Base-by-base conservation (phyloP, 768 basidiomycete species). In the Tulasnella sp. region DNA sequence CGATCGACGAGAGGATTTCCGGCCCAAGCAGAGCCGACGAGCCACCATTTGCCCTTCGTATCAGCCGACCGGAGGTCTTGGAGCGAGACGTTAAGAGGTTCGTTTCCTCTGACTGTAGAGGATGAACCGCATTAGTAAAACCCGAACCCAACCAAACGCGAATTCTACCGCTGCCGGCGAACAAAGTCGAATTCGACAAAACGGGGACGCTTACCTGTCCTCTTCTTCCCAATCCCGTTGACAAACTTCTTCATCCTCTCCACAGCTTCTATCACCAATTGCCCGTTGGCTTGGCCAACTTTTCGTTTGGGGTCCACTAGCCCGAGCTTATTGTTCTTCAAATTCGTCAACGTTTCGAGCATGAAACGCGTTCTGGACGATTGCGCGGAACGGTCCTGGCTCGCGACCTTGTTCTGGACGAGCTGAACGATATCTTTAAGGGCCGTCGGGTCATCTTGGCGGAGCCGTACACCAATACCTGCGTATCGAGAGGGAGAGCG, bases 1-100 rank as follows among this genome's bases (percentile, higher is more conserved):
- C 61, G 61, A 35, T 67, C 61, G 26, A 91, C 87, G 4, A 98
- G 88, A 10, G 98, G 96, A 81, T 98, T 91, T 2, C 96, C 96
- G 42, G 89, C 88, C 97, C 97, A 99, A 0, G 94, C 97, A 1
- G 97, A 95, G 23, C 97, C 98, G 46, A 98, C 94, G 2, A 98
- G 87, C 97, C 98, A 99, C 98, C 98, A 99, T 85, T 98, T 98
- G 5, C 96, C 98, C 82, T 91, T 93, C 15, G 88, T 92, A 77
- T 94, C 90, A 0, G 95, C 91, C 0, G 90, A 89, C 79, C 89
- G 93, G 6, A 99, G 88, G 84, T 99, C 97, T n/a, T 87, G 87
- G 32, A 98, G 86, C 0, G 93, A 91, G 1, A 98, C 90, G 9
- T 95, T 91, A 11, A 99, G 87, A 0, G 96, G 91, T 69, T 98